Evolutionary conservation across 192 early-diverging fungal genomes (phyloP), one percentile per base, ranked within the genome.

Genomic region (Kickxella alabastrina): DNA sequence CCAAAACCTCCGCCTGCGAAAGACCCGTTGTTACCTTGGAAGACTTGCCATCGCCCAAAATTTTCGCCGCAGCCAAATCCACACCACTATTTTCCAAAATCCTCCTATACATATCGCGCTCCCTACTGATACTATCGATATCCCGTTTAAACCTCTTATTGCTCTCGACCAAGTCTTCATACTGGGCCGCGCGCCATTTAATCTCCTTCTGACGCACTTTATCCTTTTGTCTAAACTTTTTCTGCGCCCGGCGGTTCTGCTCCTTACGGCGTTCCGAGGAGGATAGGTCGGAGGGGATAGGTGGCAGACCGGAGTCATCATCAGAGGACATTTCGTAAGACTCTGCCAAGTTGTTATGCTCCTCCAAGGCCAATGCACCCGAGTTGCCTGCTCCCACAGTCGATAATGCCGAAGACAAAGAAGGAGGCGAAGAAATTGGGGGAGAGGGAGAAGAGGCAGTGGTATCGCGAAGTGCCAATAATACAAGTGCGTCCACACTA

Each of bases 221-320:
- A 68, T 77, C 74, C 58, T 77, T 77, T 21, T 77, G 67, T 0
- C 74, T 37, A 39, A 77, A 77, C 68, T 77, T 77, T 23, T 77
- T 77, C 56, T 77, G 74, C 15, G 74, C 74, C n/a, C 74, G 42
- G 12, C 74, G 62, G 54, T 77, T 77, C 62, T 77, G 74, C 63
- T 77, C 74, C 50, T 65, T 64, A 7, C 74, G 53, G 18, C 74
- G 62, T 58, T 77, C 74, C 10, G 62, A 45, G 4, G 74, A 62
- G 7, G 67, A 70, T 32, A 77, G 37, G 0, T 68, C 52, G 14
- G 38, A 27, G 1, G 62, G 43, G 4, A 65, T 64, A 3, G 63
- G 43, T 22, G 50, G 9, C 31, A 44, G 21, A n/a, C n/a, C n/a
- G n/a, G n/a, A n/a, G n/a, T n/a, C n/a, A 8, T 59, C 57, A 14